phyloP scores from a whole-genome alignment of 352 stramenopile genomes.

The Plasmopara viticola region DNA sequence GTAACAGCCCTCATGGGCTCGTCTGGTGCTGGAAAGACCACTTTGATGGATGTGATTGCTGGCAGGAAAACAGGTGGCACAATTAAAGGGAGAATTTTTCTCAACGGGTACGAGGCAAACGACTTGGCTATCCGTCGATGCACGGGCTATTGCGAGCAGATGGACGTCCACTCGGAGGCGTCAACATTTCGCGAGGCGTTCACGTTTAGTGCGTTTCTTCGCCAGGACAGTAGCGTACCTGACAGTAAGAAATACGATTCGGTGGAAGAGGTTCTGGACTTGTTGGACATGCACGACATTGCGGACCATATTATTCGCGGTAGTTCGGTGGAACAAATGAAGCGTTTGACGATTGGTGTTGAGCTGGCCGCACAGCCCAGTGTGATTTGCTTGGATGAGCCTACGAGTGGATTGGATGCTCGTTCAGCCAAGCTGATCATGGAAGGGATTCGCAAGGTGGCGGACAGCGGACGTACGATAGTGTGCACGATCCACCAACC shows the following conservation, averaged over 20 bases:
- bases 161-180: conserved; percentile 83
- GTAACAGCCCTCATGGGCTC: conserved; percentile 87
- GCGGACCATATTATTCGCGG: conserved; percentile 35
- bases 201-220: conserved; percentile 77
- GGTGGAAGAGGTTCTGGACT: conserved; percentile 27
- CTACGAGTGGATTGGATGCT: conserved; percentile 72
- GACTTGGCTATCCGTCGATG: conserved; percentile 39
- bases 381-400: conserved; percentile 68
- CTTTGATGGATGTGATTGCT: conserved; percentile 90
- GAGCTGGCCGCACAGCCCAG: conserved; percentile 68
- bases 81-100: conserved; percentile 47
- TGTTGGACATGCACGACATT: conserved; percentile 30
- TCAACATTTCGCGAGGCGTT: conserved; percentile 87
- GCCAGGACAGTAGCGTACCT: conserved; percentile 26
- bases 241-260: conserved; percentile 29
- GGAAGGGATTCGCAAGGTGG: conserved; percentile 72
- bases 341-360: conserved; percentile 51
- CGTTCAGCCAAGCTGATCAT: conserved; percentile 66
- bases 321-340: conserved; percentile 28
- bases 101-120: conserved; percentile 36
- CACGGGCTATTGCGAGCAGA: conserved; percentile 66
- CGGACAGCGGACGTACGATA: conserved; percentile 53
- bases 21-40: conserved; percentile 72
- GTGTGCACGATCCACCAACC: conserved; percentile 90
- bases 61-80: conserved; percentile 59